Percentiles rank a stretch among this genome's conserved stretches.
These are phyloP conservation scores for Ustilago trichophora DNA, from an alignment of 1,284 basidiomycete species.

Conservation along the genomic window DNA sequence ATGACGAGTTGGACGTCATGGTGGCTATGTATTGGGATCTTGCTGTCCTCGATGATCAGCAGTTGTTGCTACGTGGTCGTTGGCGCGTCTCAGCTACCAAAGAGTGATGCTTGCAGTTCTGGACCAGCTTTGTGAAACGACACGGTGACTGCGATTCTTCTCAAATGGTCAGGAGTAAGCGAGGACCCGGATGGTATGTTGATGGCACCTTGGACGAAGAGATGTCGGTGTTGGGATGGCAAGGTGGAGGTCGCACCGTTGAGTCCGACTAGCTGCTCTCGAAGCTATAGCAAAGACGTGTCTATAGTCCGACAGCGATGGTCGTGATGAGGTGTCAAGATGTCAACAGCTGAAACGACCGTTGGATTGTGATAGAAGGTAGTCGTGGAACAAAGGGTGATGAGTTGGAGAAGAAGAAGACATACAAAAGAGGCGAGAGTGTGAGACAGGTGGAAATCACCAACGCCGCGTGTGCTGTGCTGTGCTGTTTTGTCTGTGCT, in stretches of 20 bases:
- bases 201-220: no score
- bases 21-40: not conserved
- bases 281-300: not conserved
- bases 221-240: not conserved
- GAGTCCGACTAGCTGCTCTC: not conserved
- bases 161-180: no score
- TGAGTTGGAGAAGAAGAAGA: no score
- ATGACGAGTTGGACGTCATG: conserved; percentile 48
- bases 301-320: not conserved
- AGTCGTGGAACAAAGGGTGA: not conserved
- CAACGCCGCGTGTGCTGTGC: conserved; percentile 2
- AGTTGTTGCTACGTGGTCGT: not conserved
- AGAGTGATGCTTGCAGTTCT: no score
- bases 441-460: no score
- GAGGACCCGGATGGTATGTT: no score
- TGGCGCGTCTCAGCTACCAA: no score
- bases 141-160: no score
- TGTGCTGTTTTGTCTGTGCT: no score
- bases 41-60: not conserved
- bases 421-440: no score
- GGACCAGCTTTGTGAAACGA: no score
- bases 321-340: not conserved
- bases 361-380: not conserved
- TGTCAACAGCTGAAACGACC: no score
- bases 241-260: not conserved